A percentile compares a stretch with the other conserved stretches of the same genome.
Conservation (phyloP, 2,329 filamentous ascomycete genomes). For the Pseudogymnoascus sp. region DNA sequence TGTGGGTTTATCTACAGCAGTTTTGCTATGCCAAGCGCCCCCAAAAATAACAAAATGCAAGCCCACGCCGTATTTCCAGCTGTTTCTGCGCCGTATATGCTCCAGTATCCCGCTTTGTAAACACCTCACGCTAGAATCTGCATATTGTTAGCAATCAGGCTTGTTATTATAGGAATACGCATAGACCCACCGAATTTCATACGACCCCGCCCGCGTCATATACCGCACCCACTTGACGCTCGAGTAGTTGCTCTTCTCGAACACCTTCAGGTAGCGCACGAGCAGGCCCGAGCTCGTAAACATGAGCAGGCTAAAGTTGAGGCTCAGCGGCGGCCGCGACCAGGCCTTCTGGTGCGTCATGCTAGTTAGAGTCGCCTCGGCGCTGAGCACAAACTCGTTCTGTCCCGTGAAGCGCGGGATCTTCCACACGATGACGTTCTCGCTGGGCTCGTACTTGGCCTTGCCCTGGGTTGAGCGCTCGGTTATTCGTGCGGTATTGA, state of each 20-base stretch:
- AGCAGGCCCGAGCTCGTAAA: slow-evolving; percentile 91
- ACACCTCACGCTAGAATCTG: not conserved
- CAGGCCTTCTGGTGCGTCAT: slow-evolving; percentile 99
- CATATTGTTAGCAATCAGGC: not conserved
- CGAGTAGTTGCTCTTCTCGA: slow-evolving; percentile 98
- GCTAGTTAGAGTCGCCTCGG: slow-evolving; percentile 84
- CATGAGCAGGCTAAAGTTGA: slow-evolving; percentile 94
- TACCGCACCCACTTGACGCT: slow-evolving; percentile 99
- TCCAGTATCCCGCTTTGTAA: slow-evolving; percentile 5
- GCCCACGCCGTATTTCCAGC: not conserved
- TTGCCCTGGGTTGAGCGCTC: slow-evolving; percentile 93
- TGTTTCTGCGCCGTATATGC: slow-evolving; percentile 1
- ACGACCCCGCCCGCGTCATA: slow-evolving; percentile 96
- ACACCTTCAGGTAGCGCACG: slow-evolving; percentile 94
- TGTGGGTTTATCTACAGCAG: not conserved
- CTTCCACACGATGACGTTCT: slow-evolving; percentile 99
- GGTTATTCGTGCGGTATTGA: slow-evolving; percentile 91
- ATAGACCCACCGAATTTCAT: slow-evolving; percentile 72
- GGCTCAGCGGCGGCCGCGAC: slow-evolving; percentile 83
- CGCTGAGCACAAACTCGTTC: slow-evolving; percentile 88
- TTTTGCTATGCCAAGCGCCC: not conserved
- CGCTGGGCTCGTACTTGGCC: slow-evolving; percentile 95
- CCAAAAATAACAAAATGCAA: not conserved
- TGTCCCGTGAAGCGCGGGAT: slow-evolving; percentile 98
- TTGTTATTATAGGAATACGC: not conserved